Percentiles rank a stretch among this genome's conserved stretches.
These are phyloP conservation scores for Brasenia schreberi DNA, from an alignment of 164 flowering plant genomes.

Conservation along the genomic window DNA sequence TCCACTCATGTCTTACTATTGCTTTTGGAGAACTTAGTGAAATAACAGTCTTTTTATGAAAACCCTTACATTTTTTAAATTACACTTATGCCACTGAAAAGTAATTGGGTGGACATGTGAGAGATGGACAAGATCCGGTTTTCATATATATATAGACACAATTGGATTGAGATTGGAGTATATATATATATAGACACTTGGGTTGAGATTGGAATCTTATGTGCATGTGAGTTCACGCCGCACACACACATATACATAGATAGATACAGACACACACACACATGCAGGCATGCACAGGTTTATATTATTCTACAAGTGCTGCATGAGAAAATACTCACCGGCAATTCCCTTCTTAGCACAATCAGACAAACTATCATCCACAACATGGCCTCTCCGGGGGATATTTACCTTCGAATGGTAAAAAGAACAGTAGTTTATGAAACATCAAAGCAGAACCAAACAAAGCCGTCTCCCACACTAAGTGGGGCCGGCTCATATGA, in stretches of 20 bases:
- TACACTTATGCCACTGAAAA: no score
- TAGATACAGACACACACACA: not conserved
- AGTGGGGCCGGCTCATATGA: not conserved
- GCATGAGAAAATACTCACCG: constrained; percentile 23
- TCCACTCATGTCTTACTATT: no score
- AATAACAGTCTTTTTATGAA: no score
- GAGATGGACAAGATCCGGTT: no score
- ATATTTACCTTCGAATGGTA: not conserved
- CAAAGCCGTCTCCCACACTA: not conserved
- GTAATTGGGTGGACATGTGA: no score
- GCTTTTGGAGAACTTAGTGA: no score
- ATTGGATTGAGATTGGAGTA: no score
- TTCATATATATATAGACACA: no score
- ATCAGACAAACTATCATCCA: constrained; percentile 53
- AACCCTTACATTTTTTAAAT: no score
- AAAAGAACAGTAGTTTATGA: not conserved
- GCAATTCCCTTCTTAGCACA: constrained; percentile 84
- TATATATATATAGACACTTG: no score
- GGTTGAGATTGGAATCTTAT: not conserved
- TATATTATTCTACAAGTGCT: not conserved
- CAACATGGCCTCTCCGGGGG: constrained; percentile 27
- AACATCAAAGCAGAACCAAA: not conserved
- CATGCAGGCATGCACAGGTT: not conserved
- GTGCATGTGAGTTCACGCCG: not conserved
- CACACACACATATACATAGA: not conserved